Percentiles rank a stretch among this genome's conserved stretches.
Evolutionary conservation across 805 yeast genomes (phyloP).

Genomic region (Yarrowia sp.): DNA sequence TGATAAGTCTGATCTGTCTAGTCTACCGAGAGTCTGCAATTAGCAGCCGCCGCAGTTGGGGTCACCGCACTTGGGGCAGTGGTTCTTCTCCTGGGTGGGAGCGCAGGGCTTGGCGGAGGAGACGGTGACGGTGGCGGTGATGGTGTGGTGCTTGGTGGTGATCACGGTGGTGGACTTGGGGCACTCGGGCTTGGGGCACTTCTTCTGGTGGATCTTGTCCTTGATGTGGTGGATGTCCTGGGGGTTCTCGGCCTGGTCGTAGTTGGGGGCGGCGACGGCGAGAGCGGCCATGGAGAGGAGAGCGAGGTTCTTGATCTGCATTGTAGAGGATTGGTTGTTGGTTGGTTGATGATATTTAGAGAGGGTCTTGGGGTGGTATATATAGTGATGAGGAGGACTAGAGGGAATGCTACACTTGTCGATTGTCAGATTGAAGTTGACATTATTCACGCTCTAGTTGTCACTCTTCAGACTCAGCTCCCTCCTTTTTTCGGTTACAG

Average conservation of each 20-base stretch:
- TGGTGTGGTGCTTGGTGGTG: constrained; percentile 15
- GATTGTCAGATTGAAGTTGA: background rate
- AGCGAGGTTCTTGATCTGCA: constrained; percentile 39
- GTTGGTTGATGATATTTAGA: background rate
- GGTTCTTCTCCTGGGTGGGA: constrained; percentile 28
- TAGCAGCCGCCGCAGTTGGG: constrained; percentile 28
- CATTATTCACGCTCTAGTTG: background rate
- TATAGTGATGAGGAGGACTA: background rate
- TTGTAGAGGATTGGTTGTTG: constrained; percentile 1
- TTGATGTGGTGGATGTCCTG: constrained; percentile 30
- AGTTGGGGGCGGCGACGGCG: constrained; percentile 16
- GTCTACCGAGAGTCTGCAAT: background rate
- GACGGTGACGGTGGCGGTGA: background rate
- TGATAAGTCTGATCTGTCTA: constrained; percentile 5
- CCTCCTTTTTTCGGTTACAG: background rate
- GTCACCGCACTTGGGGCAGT: constrained; percentile 31
- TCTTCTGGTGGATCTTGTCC: constrained; percentile 22
- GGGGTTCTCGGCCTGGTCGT: constrained; percentile 18
- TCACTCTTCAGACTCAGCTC: background rate
- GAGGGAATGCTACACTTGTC: background rate
- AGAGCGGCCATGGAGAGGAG: constrained; percentile 33
- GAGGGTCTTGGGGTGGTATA: background rate
- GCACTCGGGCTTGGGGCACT: constrained; percentile 34
- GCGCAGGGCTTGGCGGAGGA: constrained; percentile 8
- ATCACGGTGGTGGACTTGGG: constrained; percentile 24